Percentiles rank a stretch among this genome's conserved stretches.
Conservation (phyloP, 352 stramenopile species). For the Phytopythium kandeliae region DNA sequence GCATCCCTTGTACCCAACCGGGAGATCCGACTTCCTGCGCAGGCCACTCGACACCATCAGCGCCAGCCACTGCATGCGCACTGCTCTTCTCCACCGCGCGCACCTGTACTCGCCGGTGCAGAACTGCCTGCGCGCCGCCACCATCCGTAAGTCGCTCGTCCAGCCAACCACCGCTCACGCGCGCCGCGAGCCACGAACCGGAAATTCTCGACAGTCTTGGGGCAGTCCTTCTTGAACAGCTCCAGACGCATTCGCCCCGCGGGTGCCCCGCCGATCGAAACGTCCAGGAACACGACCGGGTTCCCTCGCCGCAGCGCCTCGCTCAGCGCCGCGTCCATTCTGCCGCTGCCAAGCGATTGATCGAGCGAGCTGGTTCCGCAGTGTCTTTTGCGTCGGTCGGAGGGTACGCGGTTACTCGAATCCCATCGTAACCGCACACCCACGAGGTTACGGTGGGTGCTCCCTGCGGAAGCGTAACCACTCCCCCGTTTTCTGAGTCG, state of each 20-base stretch:
- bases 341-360: too few species aligned
- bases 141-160: slow-evolving; percentile 1
- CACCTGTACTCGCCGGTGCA: slow-evolving; percentile 96
- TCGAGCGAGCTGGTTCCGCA: too few species aligned
- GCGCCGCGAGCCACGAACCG: slow-evolving; percentile 17
- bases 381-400: too few species aligned
- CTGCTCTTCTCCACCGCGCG: slow-evolving; percentile 11
- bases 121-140: slow-evolving; percentile 73
- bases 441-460: too few species aligned
- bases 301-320: slow-evolving; percentile 92
- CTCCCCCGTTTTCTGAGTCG: neutral
- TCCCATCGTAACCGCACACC: neutral
- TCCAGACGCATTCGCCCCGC: slow-evolving; percentile 93
- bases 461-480: neutral
- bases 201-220: slow-evolving; percentile 97
- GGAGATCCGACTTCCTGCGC: slow-evolving; percentile 69
- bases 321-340: slow-evolving; percentile 47
- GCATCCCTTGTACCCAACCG: slow-evolving; percentile 86
- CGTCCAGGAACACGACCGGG: slow-evolving; percentile 95
- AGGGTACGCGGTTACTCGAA: neutral
- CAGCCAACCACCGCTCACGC: neutral
- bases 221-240: slow-evolving; percentile 95
- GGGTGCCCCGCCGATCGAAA: slow-evolving; percentile 83
- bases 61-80: too few species aligned
- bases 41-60: slow-evolving; percentile 24